A percentile compares a stretch with the other conserved stretches of the same genome.
These are phyloP conservation scores for Alternaria dauci DNA, from an alignment of 2,329 filamentous ascomycete genomes.

Conservation along the genomic window DNA sequence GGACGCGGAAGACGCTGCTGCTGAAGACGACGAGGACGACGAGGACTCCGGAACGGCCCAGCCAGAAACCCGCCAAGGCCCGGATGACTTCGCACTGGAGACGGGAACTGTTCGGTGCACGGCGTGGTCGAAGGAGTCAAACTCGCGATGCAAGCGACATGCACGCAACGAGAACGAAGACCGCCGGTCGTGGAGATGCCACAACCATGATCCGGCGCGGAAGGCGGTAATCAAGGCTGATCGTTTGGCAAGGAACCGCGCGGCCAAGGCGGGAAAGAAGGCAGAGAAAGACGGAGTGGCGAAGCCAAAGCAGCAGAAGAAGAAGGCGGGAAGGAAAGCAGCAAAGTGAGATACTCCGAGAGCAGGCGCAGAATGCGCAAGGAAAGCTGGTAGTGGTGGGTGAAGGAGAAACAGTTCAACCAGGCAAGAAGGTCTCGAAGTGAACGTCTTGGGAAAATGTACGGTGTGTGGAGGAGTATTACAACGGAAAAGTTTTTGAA, in stretches of 20 bases:
- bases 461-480: background rate
- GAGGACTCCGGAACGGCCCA: background rate
- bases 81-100: background rate
- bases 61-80: background rate
- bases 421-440: background rate
- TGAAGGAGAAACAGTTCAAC: background rate
- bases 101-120: background rate
- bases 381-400: background rate
- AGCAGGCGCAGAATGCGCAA: background rate
- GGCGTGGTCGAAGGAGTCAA: background rate
- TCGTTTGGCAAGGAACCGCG: background rate
- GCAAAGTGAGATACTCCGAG: background rate
- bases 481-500: background rate
- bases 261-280: background rate
- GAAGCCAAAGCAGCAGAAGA: background rate
- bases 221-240: background rate
- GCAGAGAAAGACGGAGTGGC: background rate
- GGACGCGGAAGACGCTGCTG: background rate
- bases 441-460: background rate
- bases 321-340: background rate
- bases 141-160: background rate
- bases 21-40: background rate
- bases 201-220: background rate
- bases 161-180: background rate
- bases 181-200: background rate